Conservation (phyloP, 805 yeast species). For the Hanseniaspora jakobsenii region DNA sequence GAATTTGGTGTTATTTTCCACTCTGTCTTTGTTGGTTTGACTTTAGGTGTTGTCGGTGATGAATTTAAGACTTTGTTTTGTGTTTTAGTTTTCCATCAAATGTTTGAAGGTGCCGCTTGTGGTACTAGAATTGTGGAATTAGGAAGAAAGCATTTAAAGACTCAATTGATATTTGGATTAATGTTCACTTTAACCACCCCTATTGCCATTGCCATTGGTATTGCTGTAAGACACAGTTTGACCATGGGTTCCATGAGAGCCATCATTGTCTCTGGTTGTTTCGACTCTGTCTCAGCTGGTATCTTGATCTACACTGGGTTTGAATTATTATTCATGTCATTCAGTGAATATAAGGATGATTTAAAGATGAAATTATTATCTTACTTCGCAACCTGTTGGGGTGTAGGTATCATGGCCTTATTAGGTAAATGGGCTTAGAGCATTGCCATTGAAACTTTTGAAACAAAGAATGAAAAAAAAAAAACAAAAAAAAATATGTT, state of each 20-base stretch:
- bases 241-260: conserved; percentile 47
- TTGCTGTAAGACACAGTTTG: conserved; percentile 57
- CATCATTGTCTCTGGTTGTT: conserved; percentile 55
- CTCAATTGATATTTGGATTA: conserved; percentile 48
- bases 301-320: conserved; percentile 67
- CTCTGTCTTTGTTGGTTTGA: conserved; percentile 68
- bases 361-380: conserved; percentile 39
- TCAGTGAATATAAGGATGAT: conserved; percentile 47
- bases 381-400: conserved; percentile 42
- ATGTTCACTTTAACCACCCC: conserved; percentile 54
- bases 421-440: conserved; percentile 65
- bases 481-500: too few relatives aligned
- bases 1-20: conserved; percentile 78
- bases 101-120: conserved; percentile 77
- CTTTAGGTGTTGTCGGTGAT: conserved; percentile 66
- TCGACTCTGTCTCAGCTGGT: conserved; percentile 69
- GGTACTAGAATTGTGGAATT: conserved; percentile 63
- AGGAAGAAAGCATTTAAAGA: conserved; percentile 37
- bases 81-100: conserved; percentile 62
- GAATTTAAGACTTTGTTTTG: conserved; percentile 61
- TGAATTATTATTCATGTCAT: conserved; percentile 50
- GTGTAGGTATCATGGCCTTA: conserved; percentile 69
- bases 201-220: conserved; percentile 63
- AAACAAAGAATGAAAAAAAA: too few relatives aligned
- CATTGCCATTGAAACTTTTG: too few relatives aligned